These are phyloP conservation scores for Barnettozyma sp. DNA, from an alignment of 805 yeast genomes.

Conservation along the genomic window DNA sequence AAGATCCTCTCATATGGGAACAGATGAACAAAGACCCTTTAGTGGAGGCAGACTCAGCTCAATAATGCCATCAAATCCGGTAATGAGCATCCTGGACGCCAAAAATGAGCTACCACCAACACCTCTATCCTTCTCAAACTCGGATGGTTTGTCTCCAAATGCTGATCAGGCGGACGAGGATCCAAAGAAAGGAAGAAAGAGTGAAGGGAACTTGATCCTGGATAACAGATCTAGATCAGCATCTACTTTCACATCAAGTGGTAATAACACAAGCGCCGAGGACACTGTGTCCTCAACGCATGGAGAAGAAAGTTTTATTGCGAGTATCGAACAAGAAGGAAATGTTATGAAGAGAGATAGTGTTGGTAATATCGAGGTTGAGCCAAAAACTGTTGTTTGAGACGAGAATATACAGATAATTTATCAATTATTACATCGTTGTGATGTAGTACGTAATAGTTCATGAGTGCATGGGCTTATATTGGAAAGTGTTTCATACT, in stretches of 20 bases:
- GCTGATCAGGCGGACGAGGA: constrained; percentile 1
- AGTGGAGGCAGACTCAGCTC: constrained; percentile 6
- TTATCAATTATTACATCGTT: no score
- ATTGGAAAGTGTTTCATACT: no score
- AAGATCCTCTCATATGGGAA: constrained; percentile 3
- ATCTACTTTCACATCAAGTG: constrained; percentile 3
- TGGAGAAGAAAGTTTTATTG: not conserved
- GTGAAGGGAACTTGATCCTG: constrained; percentile 11
- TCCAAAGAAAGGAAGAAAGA: constrained; percentile 12
- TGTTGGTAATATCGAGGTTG: not conserved
- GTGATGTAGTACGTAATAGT: no score
- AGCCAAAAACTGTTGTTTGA: not conserved
- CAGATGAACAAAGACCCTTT: no score
- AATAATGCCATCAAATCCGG: constrained; percentile 6
- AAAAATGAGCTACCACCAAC: constrained; percentile 1
- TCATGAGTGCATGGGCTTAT: no score
- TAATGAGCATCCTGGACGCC: constrained; percentile 11
- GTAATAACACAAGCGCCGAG: not conserved
- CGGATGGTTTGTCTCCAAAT: not conserved
- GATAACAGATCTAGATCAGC: constrained; percentile 6
- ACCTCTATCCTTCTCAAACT: not conserved
- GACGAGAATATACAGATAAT: no score
- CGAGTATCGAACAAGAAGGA: not conserved
- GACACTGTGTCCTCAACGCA: not conserved
- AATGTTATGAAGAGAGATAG: not conserved